Base-by-base conservation (phyloP, 345 rosid species). In the Euclidium syriacum region DNA sequence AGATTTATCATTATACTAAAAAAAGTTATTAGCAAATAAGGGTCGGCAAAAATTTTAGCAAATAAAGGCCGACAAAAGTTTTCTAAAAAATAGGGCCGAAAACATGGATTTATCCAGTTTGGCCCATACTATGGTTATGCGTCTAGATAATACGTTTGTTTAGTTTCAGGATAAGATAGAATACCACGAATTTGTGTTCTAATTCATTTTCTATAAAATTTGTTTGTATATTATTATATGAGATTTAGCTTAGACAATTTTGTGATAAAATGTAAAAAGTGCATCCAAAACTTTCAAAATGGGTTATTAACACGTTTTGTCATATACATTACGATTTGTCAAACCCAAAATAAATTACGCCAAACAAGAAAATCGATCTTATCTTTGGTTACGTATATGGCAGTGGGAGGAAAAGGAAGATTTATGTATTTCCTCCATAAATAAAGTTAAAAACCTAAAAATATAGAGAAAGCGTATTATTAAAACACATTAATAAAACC, bases 151-250 rank as follows among this genome's bases (percentile, higher is more conserved):
- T n/a, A n/a, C n/a, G n/a, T n/a, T n/a, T n/a, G n/a, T n/a, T n/a
- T n/a, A n/a, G n/a, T n/a, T n/a, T n/a, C n/a, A n/a, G n/a, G n/a
- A n/a, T n/a, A n/a, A n/a, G 41, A 61, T 38, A 63, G 18, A 63
- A 19, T 70, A 53, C 38, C 19, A 70, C 56, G 74, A 70, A 70
- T 70, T 61, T 62, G 68, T 62, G 56, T 63, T 53, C 56, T n/a
- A 43, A 15, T 53, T 46, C 20, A 62, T 35, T 61, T 60, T 54
- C 42, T 42, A 29, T 69, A 70, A 69, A 61, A 62, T 44, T n/a
- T n/a, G n/a, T n/a, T n/a, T 61, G 40, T 52, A 29, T 35, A 43
- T 25, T 51, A 42, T 11, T 10, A n/a, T 52, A 52, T 34, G n/a
- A 43, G 60, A 52, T 16, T 18, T 26, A 10, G 24, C 55, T 35